Conservation (phyloP, 73 alveolate genomes). For the Paramecium tetraurelia region DNA sequence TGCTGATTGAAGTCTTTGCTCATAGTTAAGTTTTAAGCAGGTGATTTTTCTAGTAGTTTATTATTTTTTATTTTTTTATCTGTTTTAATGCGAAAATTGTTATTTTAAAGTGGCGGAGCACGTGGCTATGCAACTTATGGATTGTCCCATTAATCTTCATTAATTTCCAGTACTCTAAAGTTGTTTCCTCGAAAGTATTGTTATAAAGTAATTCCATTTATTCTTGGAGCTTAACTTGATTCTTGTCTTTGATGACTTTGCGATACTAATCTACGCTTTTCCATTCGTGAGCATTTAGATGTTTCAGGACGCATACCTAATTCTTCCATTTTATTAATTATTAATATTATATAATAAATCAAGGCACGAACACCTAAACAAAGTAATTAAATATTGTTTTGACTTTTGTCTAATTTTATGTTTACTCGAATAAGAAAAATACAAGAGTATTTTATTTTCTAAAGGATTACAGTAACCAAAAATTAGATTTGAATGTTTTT, state of each 20-base stretch:
- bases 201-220: neutral
- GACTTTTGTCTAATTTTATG: neutral
- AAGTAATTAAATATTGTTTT: neutral
- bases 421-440: neutral
- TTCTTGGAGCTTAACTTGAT: neutral
- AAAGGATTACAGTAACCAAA: neutral
- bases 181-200: neutral
- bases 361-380: neutral
- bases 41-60: neutral
- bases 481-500: neutral
- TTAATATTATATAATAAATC: neutral
- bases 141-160: neutral
- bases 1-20: neutral
- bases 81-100: neutral
- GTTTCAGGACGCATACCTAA: conserved; percentile 14
- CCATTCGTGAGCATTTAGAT: conserved; percentile 34
- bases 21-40: neutral
- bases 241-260: conserved; percentile 15
- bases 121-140: neutral
- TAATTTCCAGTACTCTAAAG: neutral
- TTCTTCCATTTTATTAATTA: neutral
- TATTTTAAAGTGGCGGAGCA: neutral
- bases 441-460: neutral
- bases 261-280: conserved; percentile 3
- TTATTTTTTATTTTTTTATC: neutral